Conservation (phyloP, 768 basidiomycete genomes). For the Lactifluus hygrophoroides region DNA sequence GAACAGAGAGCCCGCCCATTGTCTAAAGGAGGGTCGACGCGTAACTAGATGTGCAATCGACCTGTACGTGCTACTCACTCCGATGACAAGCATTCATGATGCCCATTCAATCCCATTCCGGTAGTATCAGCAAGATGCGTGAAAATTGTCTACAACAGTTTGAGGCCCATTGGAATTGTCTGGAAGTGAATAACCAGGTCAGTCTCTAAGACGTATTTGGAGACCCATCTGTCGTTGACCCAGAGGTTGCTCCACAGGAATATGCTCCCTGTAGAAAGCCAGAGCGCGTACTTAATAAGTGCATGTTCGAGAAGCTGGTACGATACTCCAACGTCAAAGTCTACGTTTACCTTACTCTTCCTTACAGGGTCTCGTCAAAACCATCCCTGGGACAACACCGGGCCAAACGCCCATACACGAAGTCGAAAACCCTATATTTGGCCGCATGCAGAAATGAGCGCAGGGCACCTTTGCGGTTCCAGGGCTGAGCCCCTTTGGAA, state of each 20-base stretch:
- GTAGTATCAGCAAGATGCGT: slow-evolving; percentile 85
- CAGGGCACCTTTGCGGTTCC: not conserved
- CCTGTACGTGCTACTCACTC: slow-evolving; percentile 56
- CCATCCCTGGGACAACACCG: slow-evolving; percentile 80
- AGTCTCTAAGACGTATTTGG: slow-evolving; percentile 25
- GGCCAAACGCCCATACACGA: slow-evolving; percentile 85
- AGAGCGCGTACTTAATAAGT: slow-evolving; percentile 81
- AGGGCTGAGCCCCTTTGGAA: not conserved
- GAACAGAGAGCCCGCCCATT: slow-evolving; percentile 82
- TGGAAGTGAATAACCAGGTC: slow-evolving; percentile 93
- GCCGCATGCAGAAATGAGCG: slow-evolving; percentile 70
- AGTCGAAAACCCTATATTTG: slow-evolving; percentile 75
- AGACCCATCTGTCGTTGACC: not conserved
- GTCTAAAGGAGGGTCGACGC: slow-evolving; percentile 89
- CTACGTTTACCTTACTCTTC: not conserved
- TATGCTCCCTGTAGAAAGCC: slow-evolving; percentile 84
- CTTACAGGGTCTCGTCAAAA: slow-evolving; percentile 76
- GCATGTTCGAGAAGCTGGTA: slow-evolving; percentile 95
- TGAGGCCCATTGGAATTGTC: slow-evolving; percentile 87
- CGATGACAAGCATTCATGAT: not conserved
- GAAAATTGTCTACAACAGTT: slow-evolving; percentile 85
- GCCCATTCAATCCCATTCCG: not conserved
- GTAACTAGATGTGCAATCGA: slow-evolving; percentile 95
- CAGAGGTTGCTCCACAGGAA: slow-evolving; percentile 42
- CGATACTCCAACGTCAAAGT: slow-evolving; percentile 27